Evolutionary conservation across 768 basidiomycete genomes (phyloP).

Genomic region (Amanita exitialis): DNA sequence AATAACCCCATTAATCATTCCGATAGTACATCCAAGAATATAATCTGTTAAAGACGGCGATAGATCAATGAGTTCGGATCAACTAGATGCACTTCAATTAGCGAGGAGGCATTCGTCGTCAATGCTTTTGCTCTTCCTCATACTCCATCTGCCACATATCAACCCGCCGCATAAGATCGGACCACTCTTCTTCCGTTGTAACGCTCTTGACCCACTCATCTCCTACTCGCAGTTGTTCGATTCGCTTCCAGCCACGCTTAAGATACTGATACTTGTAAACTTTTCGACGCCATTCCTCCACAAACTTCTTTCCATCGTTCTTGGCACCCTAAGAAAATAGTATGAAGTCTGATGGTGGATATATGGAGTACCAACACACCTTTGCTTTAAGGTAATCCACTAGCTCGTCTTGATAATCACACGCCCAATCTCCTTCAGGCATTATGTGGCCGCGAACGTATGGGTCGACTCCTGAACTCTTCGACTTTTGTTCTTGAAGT

Average conservation of each 20-base stretch:
- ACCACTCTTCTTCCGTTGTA: constrained; percentile 42
- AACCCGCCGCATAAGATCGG: constrained; percentile 33
- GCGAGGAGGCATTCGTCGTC: too few species aligned
- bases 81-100: too few species aligned
- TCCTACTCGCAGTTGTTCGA: constrained; percentile 29
- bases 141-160: constrained; percentile 41
- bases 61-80: too few species aligned
- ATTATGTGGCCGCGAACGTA: constrained; percentile 38
- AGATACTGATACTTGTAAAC: constrained; percentile 22
- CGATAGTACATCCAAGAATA: too few species aligned
- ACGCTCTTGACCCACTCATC: constrained; percentile 38
- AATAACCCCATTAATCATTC: too few species aligned
- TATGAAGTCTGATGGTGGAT: constrained; percentile 25
- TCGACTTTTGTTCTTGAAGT: constrained; percentile 27
- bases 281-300: constrained; percentile 39
- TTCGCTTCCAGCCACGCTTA: constrained; percentile 34
- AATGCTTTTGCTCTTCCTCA: constrained; percentile 18
- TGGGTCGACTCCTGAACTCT: constrained; percentile 34
- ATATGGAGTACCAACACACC: not conserved
- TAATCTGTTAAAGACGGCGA: too few species aligned
- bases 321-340: constrained; percentile 20
- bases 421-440: constrained; percentile 16
- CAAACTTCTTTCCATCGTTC: constrained; percentile 31
- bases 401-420: constrained; percentile 32
- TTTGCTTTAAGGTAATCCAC: constrained; percentile 17